Conservation (phyloP, 2,329 filamentous ascomycete species). For the Thielaviopsis musarum region DNA sequence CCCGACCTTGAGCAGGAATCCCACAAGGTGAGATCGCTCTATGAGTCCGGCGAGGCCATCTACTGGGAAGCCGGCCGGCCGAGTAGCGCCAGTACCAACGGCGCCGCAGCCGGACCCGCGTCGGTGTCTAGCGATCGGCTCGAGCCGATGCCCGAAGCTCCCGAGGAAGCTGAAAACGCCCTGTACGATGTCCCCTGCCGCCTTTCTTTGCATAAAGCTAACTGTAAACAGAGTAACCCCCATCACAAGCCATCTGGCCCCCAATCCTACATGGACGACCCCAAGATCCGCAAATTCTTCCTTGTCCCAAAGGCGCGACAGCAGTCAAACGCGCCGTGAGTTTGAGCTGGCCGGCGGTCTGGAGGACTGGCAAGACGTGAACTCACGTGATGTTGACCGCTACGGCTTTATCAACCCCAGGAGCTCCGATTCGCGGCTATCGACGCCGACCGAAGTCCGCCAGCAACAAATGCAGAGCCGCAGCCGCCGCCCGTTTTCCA, state of each 20-base stretch:
- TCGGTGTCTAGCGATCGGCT: slow-evolving; percentile 26
- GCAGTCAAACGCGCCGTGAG: slow-evolving; percentile 24
- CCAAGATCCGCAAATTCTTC: slow-evolving; percentile 26
- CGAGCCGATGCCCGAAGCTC: slow-evolving; percentile 33
- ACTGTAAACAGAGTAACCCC: slow-evolving; percentile 10
- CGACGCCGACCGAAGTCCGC: slow-evolving; percentile 22
- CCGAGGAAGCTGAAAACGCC: slow-evolving; percentile 28
- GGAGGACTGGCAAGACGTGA: slow-evolving; percentile 51
- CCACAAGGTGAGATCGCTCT: slow-evolving; percentile 51
- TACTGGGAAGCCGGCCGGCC: slow-evolving; percentile 32
- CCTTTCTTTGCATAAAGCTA: slow-evolving; percentile 13
- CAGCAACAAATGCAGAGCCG: slow-evolving; percentile 11
- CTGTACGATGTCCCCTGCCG: slow-evolving; percentile 11
- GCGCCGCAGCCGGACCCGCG: background rate
- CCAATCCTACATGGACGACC: slow-evolving; percentile 19
- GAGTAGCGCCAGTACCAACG: background rate
- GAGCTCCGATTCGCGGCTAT: slow-evolving; percentile 22
- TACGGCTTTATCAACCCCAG: slow-evolving; percentile 46
- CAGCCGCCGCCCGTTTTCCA: slow-evolving; percentile 22
- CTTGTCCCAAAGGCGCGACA: slow-evolving; percentile 23
- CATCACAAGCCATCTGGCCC: slow-evolving; percentile 15
- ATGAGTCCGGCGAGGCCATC: slow-evolving; percentile 37
- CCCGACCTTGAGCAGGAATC: slow-evolving; percentile 42
- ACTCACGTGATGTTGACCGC: slow-evolving; percentile 44
- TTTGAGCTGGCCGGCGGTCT: slow-evolving; percentile 40